Evolutionary conservation across 1,284 basidiomycete species (phyloP).

Genomic region (Thecaphora frezii): DNA sequence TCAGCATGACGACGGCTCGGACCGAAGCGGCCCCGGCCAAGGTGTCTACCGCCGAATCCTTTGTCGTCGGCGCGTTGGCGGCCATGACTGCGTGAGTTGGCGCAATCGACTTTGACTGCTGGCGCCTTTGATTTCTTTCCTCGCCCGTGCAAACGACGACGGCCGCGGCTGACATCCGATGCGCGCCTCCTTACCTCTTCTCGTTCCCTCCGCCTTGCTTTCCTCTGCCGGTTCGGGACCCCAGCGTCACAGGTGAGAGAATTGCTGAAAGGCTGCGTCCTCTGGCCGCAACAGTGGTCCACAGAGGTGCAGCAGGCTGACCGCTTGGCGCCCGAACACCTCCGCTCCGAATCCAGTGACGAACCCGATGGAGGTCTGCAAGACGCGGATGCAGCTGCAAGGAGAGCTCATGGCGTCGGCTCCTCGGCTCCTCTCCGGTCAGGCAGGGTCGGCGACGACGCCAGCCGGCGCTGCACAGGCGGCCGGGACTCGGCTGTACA

Average conservation of each 20-base stretch:
- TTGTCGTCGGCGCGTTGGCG: conserved; percentile 39
- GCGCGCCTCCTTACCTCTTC: too few species aligned
- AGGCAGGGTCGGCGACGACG: conserved; percentile 24
- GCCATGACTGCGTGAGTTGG: conserved; percentile 44
- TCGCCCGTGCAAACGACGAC: too few species aligned
- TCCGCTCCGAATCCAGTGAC: too few species aligned
- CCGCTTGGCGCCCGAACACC: too few species aligned
- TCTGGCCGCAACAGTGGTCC: too few species aligned
- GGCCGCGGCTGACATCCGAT: too few species aligned
- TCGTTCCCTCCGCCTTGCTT: too few species aligned
- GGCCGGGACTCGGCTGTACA: conserved; percentile 67
- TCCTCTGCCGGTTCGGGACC: too few species aligned
- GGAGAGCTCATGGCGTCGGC: conserved; percentile 47
- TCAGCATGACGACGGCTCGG: not conserved
- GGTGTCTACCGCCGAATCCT: conserved; percentile 40
- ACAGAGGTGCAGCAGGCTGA: conserved; percentile 1
- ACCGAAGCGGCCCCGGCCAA: conserved; percentile 24
- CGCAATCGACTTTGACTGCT: conserved; percentile 4
- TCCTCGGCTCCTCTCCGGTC: conserved; percentile 23
- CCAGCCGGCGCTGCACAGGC: conserved; percentile 23
- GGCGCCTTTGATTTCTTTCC: not conserved
- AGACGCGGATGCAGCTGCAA: conserved; percentile 56
- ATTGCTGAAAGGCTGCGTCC: too few species aligned
- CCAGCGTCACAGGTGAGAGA: too few species aligned
- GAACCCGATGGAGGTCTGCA: conserved; percentile 53